Base-by-base conservation (phyloP, 805 yeast genomes). In the Cyberlindnera xishuangbannaensis region DNA sequence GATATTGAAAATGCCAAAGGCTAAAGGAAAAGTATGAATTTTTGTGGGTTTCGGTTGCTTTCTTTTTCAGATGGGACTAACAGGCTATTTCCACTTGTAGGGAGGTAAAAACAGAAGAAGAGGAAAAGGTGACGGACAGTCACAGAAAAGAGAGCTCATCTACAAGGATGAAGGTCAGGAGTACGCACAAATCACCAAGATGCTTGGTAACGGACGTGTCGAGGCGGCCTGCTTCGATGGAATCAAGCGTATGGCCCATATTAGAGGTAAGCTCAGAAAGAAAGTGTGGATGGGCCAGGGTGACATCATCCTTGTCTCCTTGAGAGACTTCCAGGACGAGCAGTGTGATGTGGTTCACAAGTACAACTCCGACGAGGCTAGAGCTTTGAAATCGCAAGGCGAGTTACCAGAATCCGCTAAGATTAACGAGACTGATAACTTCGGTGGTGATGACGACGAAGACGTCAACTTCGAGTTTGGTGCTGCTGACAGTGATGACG, bases 201-300 rank as follows among this genome's bases (percentile, higher is more conserved):
- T 92, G 97, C 77, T 92, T 52, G 99, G 99, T 62, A 88, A 88
- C 59, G 97, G 98, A 47, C 79, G 98, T 65, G 81, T 92, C 36
- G 95, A 88, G 62, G 96, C 95, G 35, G 62, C 78, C 31, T 92
- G 98, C 68, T 92, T 92, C 56, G 99, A 92, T 58, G 96, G 95
- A 46, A 70, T 72, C 50, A 84, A 78, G 60, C 80, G 99, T 71
- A 76, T 87, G 76, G 98, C 95, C 14, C 98, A 90, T 59, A 92
- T 92, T 57, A 85, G 99, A 74, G 99, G 99, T 54, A 92, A 92
- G 61, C 76, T 92, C 67, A 84, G 99, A 76, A 92, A 92, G 81
- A 92, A 90, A 76, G 98, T 92, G 41, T 92, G 99, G 99, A 88
- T 92, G 86, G 84, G 84, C 30, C 97, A 87, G 63, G 98, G 98